phyloP scores from a whole-genome alignment of 148 eudicot genomes.

The Rhododendron henanense region DNA sequence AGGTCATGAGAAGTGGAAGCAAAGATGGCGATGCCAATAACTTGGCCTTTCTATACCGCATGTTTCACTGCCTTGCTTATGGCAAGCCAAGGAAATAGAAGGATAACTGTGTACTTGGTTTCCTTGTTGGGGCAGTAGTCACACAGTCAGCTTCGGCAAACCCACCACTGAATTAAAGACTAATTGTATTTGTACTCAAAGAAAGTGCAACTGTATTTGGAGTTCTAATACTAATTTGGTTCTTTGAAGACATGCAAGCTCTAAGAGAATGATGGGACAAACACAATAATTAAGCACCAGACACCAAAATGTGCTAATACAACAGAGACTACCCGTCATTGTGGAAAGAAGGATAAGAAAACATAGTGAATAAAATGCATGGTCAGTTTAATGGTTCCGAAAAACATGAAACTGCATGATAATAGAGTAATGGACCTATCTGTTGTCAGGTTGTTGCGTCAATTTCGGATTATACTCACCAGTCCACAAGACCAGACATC shows the following conservation, averaged over 20 bases:
- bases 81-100: neutral
- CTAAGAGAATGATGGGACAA: neutral
- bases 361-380: neutral
- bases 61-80: neutral
- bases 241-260: neutral
- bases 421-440: neutral
- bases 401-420: neutral
- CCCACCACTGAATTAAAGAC: neutral
- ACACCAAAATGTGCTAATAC: neutral
- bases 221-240: neutral
- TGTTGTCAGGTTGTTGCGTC: neutral
- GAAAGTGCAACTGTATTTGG: neutral
- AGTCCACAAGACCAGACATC: constrained; percentile 15
- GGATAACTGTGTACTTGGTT: neutral
- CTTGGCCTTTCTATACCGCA: neutral
- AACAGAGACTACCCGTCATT: neutral
- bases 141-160: neutral
- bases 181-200: neutral
- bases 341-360: neutral
- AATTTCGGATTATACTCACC: constrained; percentile 22
- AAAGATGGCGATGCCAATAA: neutral
- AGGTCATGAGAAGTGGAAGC: neutral
- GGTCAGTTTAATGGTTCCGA: neutral
- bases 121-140: neutral
- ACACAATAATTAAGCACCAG: neutral